phyloP scores from a whole-genome alignment of 306 rosid species.

The Spatholobus suberectus region DNA sequence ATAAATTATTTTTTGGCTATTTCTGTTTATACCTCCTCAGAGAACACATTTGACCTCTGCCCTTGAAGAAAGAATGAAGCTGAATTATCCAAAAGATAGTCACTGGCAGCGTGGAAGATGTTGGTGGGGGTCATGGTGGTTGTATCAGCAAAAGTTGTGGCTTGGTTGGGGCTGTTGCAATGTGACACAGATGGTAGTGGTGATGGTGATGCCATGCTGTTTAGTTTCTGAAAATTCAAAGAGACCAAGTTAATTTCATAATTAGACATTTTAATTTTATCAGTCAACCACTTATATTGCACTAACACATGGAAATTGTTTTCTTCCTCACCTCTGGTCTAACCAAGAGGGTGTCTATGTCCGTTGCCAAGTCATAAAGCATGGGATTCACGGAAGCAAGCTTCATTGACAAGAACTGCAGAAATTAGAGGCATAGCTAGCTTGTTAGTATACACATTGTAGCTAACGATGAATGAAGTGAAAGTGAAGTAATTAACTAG shows the following conservation, averaged over 20 bases:
- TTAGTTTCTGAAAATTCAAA: conserved; percentile 51
- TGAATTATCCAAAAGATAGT: conserved; percentile 53
- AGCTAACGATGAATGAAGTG: background rate
- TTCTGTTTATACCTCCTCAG: conserved; percentile 59
- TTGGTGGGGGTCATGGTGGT: conserved; percentile 27
- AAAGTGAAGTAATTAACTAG: background rate
- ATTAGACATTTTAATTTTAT: background rate
- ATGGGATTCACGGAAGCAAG: conserved; percentile 76
- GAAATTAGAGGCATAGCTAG: background rate
- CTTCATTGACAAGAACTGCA: conserved; percentile 89
- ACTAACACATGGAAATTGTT: background rate
- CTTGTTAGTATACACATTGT: background rate
- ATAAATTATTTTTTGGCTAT: background rate
- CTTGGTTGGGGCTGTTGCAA: conserved; percentile 59
- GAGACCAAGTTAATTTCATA: conserved; percentile 23
- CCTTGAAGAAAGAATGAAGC: conserved; percentile 59
- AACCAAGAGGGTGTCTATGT: conserved; percentile 54
- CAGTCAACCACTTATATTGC: background rate
- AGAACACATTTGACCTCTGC: conserved; percentile 53
- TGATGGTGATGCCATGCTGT: conserved; percentile 46
- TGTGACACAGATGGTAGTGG: conserved; percentile 51
- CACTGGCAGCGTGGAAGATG: conserved; percentile 44
- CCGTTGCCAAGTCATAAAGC: conserved; percentile 68
- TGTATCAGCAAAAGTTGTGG: conserved; percentile 50
- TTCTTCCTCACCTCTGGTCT: conserved; percentile 63